These are phyloP conservation scores for Spizellomyces sp. DNA, from an alignment of 192 early-diverging fungal species.

Conservation along the genomic window DNA sequence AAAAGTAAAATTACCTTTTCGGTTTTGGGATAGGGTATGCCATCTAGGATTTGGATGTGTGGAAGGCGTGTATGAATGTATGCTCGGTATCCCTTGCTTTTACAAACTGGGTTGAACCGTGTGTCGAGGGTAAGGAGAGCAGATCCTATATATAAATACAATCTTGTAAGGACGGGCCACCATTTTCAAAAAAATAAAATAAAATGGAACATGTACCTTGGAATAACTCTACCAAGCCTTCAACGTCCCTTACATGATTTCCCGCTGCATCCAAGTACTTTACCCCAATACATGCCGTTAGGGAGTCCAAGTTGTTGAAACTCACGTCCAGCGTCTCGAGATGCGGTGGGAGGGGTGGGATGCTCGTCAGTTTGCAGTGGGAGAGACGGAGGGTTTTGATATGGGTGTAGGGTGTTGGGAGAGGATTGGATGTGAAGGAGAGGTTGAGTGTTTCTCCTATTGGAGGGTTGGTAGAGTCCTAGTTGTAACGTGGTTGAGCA, in stretches of 20 bases:
- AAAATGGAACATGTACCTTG: neutral
- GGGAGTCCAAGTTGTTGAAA: conserved; percentile 42
- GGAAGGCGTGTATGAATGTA: conserved; percentile 3
- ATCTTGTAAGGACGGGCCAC: neutral
- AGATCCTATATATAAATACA: neutral
- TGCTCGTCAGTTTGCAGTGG: conserved; percentile 31
- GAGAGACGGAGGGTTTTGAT: conserved; percentile 25
- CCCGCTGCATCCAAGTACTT: conserved; percentile 37
- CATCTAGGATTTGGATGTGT: conserved; percentile 22
- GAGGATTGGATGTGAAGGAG: neutral
- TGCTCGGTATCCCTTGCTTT: conserved; percentile 39
- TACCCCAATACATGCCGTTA: conserved; percentile 10
- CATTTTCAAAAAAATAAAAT: neutral
- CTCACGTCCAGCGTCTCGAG: conserved; percentile 51
- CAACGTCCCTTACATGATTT: conserved; percentile 30
- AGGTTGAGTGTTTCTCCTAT: conserved; percentile 16
- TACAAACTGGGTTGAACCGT: conserved; percentile 49
- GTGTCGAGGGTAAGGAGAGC: conserved; percentile 39
- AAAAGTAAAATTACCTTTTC: conserved; percentile 1
- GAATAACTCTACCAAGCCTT: conserved; percentile 12
- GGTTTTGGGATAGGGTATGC: neutral
- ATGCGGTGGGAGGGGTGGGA: conserved; percentile 36
- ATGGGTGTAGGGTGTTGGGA: neutral
- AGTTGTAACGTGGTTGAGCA: neutral
- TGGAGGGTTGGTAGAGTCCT: neutral